Percentiles rank a stretch among this genome's conserved stretches.
These are phyloP conservation scores for Rubroboletus pulcherrimus DNA, from an alignment of 768 basidiomycete species.

Conservation along the genomic window DNA sequence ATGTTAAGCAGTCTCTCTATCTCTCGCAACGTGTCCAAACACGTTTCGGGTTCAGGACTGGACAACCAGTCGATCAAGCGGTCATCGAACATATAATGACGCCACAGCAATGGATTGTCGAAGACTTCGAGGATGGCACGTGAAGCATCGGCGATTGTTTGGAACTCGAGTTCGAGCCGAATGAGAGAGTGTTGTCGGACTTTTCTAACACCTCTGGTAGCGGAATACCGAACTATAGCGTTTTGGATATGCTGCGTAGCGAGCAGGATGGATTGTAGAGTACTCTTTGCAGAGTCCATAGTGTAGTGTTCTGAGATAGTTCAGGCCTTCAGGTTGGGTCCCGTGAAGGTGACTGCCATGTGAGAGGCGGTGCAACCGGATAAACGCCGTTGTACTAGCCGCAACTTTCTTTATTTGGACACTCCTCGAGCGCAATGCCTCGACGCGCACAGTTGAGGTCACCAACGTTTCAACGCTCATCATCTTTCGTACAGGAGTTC, in stretches of 20 bases:
- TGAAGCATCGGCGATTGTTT: constrained; percentile 3
- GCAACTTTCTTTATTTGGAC: no score
- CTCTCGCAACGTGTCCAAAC: not conserved
- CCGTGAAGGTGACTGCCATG: no score
- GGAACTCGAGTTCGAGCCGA: constrained; percentile 1
- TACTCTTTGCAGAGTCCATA: constrained; percentile 7
- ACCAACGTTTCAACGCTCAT: no score
- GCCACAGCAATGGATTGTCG: not conserved
- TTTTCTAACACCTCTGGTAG: not conserved
- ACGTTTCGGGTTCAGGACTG: not conserved
- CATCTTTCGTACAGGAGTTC: no score
- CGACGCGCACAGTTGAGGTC: no score
- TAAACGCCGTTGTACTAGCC: no score
- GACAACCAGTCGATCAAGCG: constrained; percentile 7
- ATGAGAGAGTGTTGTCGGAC: constrained; percentile 6
- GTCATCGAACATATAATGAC: constrained; percentile 2
- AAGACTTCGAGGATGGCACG: constrained; percentile 3
- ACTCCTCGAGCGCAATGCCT: no score
- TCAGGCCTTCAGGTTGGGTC: no score
- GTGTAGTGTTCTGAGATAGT: not conserved
- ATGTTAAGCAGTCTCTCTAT: not conserved
- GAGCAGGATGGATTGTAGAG: not conserved
- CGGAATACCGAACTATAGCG: not conserved
- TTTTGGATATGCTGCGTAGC: not conserved
- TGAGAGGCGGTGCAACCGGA: not conserved